These are phyloP conservation scores for Avena sativa DNA, from an alignment of 176 grass and related monocot species.

Conservation along the genomic window DNA sequence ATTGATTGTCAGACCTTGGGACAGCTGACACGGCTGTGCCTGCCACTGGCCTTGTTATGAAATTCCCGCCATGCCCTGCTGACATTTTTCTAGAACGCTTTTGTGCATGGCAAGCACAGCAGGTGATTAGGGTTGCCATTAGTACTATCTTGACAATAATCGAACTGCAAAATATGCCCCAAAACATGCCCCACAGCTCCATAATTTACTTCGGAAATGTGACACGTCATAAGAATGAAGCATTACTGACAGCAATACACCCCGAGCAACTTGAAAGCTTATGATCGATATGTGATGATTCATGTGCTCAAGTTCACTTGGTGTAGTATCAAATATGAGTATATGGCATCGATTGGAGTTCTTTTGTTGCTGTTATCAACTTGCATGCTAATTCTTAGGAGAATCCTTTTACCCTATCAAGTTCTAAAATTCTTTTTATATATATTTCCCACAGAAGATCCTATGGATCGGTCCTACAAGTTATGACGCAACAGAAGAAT, in stretches of 20 bases:
- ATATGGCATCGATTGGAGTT: conserved; percentile 15
- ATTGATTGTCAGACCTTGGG: neutral
- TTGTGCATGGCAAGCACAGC: conserved; percentile 10
- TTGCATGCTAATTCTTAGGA: conserved; percentile 4
- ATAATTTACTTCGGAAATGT: conserved; percentile 23
- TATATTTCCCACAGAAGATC: conserved; percentile 72
- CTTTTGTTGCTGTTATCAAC: conserved; percentile 28
- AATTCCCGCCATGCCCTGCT: neutral
- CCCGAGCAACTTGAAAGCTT: conserved; percentile 20
- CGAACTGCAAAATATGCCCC: neutral
- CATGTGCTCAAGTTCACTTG: conserved; percentile 24
- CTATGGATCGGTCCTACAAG: conserved; percentile 76
- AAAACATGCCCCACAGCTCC: neutral
- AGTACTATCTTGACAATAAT: conserved; percentile 11
- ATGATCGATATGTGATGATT: conserved; percentile 30
- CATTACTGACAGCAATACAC: conserved; percentile 9
- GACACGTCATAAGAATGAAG: conserved; percentile 20
- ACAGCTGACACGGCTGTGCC: neutral
- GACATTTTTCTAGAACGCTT: neutral
- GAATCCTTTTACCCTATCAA: conserved; percentile 14
- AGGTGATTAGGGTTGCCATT: neutral
- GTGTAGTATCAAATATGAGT: neutral
- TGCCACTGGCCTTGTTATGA: neutral
- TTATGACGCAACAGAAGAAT: conserved; percentile 46
- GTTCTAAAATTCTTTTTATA: conserved; percentile 28